Evolutionary conservation across 345 rosid species (phyloP), one percentile per base, ranked within the genome.

Genomic region (Brassica juncea): DNA sequence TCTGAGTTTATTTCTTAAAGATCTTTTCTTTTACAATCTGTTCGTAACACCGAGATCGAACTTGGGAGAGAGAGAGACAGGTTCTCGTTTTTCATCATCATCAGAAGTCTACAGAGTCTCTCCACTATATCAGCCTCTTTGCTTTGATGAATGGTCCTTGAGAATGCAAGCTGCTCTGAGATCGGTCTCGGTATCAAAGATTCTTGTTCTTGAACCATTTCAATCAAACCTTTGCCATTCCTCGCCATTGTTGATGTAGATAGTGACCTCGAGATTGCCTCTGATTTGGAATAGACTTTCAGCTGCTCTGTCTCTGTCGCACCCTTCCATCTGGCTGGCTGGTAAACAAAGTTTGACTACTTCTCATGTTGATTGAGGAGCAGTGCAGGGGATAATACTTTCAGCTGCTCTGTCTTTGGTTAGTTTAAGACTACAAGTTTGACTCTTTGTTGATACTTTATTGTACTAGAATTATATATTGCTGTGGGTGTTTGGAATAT

Each of bases 121-220:
- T 28, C 30, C 30, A 28, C 30, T 28, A 28, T 28, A 28, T 28
- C 30, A 28, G 30, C 30, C 30, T 28, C 30, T 28, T 28, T 28
- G 30, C 30, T 28, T 28, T 28, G 30, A 28, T 28, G 30, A 28
- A 27, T 27, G 4, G 28, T 27, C 28, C 28, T 27, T 27, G 28
- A 27, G 28, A 27, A 28, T 28, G 71, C 30, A 28, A 28, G 44
- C 44, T 12, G 99, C 97, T 78, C 90, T 92, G 80, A 90, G 92
- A 81, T 96, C 97, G 25, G 97, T 92, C 66, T 93, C 98, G 27
- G 65, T 83, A 37, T 37, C 11, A 37, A 37, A 89, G 73, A 81
- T 93, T 80, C 64, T 89, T 89, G 81, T 92, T 93, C 74, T 91
- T 93, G n/a, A 93, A 97, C 98, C 99, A 93, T 81, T 96, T 93